phyloP scores from a whole-genome alignment of 345 rosid genomes.

The Clausena lansium region DNA sequence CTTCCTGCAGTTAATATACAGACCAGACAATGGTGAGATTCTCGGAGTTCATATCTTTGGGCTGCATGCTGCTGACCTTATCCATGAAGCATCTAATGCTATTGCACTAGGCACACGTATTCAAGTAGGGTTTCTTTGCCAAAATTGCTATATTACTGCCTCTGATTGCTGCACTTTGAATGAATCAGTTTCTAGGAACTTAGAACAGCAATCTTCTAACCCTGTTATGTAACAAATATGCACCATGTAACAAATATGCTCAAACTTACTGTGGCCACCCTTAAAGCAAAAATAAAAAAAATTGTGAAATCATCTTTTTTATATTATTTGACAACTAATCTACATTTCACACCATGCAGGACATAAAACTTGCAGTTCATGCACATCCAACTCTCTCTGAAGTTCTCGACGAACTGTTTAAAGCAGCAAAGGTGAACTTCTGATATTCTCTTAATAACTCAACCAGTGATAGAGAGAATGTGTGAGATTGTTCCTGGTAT shows the following conservation, averaged over 20 bases:
- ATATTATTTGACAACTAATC: neutral
- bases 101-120: slow-evolving; percentile 85
- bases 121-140: slow-evolving; percentile 46
- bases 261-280: neutral
- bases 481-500: neutral
- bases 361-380: slow-evolving; percentile 87
- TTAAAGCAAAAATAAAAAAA: neutral
- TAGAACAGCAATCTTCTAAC: neutral
- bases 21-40: slow-evolving; percentile 96
- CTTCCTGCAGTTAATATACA: slow-evolving; percentile 78
- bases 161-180: neutral
- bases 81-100: slow-evolving; percentile 99
- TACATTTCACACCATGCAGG: slow-evolving; percentile 46
- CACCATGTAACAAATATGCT: neutral
- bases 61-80: slow-evolving; percentile 97
- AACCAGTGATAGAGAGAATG: too few species aligned
- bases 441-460: neutral
- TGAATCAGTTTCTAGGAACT: neutral
- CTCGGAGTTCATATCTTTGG: slow-evolving; percentile 98
- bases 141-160: neutral
- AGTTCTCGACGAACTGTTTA: slow-evolving; percentile 94
- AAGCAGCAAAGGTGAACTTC: slow-evolving; percentile 84
- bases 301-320: neutral
- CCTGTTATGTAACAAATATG: neutral
- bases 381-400: slow-evolving; percentile 99